Conservation (phyloP, 169 alveolate species). For the Hammondia hammondi region DNA sequence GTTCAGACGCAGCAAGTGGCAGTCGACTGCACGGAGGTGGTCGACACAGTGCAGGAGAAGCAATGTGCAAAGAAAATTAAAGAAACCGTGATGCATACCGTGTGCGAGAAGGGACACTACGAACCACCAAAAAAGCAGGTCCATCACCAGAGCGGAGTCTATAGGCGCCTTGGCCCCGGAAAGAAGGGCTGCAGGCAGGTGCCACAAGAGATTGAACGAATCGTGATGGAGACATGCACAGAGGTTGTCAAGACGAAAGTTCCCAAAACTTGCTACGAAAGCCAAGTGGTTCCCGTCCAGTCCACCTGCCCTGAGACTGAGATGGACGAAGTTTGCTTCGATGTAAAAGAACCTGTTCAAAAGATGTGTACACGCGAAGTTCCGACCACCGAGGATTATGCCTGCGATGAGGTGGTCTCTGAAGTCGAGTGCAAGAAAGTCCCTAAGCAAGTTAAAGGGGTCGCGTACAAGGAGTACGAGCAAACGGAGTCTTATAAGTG, state of each 20-base stretch:
- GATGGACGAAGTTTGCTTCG: conserved; percentile 20
- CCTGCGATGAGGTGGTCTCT: conserved; percentile 31
- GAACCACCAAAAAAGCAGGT: not conserved
- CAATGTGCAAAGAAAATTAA: conserved; percentile 13
- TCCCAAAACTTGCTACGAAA: conserved; percentile 32
- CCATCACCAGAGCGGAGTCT: not conserved
- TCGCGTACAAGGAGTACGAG: conserved; percentile 26
- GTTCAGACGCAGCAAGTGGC: conserved; percentile 44
- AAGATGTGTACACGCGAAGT: conserved; percentile 33
- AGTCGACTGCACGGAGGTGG: conserved; percentile 33
- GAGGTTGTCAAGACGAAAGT: conserved; percentile 12
- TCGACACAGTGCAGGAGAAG: conserved; percentile 30
- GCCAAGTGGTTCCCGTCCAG: conserved; percentile 6
- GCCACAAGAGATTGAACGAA: conserved; percentile 21
- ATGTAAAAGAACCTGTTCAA: conserved; percentile 5
- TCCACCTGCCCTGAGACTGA: conserved; percentile 35
- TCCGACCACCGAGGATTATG: conserved; percentile 23
- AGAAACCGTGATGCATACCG: conserved; percentile 29
- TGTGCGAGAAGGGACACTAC: conserved; percentile 1
- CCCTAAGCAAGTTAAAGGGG: conserved; percentile 28
- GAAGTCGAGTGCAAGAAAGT: conserved; percentile 36
- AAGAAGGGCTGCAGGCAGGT: conserved; percentile 25
- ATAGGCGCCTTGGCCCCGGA: conserved; percentile 32
- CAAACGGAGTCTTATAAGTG: not conserved
- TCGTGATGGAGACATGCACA: conserved; percentile 16